Evolutionary conservation across 176 grass and related monocot genomes (phyloP).

Genomic region (Neostapfia colusana): DNA sequence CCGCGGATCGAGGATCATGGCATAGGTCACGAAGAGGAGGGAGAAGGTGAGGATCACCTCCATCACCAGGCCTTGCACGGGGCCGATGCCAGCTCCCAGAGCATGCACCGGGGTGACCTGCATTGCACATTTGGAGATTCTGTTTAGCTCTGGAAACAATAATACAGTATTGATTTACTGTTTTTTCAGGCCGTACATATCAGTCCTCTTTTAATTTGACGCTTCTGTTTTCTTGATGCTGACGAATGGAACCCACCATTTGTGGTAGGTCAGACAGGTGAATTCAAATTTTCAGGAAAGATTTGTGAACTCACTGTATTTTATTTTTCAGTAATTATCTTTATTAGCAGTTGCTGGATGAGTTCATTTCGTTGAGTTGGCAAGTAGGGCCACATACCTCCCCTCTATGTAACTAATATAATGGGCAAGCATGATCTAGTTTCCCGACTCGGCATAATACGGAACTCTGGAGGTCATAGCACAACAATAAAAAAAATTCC

Average conservation of each 20-base stretch:
- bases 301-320: background rate
- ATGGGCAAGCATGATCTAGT: background rate
- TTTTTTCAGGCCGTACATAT: background rate
- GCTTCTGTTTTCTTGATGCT: background rate
- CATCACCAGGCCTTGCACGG: conserved; percentile 82
- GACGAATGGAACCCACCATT: background rate
- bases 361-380: too few relatives aligned
- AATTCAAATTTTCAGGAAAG: background rate
- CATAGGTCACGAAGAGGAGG: conserved; percentile 89
- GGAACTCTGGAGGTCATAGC: too few relatives aligned
- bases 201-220: background rate
- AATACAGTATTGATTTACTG: background rate
- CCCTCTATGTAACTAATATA: background rate
- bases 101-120: conserved; percentile 85
- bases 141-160: background rate
- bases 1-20: conserved; percentile 73
- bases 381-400: too few relatives aligned
- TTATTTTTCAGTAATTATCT: too few relatives aligned
- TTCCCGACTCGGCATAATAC: background rate
- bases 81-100: conserved; percentile 44
- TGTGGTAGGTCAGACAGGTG: background rate
- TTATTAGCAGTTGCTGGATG: background rate
- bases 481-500: too few relatives aligned
- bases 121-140: background rate
- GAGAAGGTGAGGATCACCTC: conserved; percentile 92